Evolutionary conservation across 768 basidiomycete genomes (phyloP).

Genomic region (Hirschioporus abietinus): DNA sequence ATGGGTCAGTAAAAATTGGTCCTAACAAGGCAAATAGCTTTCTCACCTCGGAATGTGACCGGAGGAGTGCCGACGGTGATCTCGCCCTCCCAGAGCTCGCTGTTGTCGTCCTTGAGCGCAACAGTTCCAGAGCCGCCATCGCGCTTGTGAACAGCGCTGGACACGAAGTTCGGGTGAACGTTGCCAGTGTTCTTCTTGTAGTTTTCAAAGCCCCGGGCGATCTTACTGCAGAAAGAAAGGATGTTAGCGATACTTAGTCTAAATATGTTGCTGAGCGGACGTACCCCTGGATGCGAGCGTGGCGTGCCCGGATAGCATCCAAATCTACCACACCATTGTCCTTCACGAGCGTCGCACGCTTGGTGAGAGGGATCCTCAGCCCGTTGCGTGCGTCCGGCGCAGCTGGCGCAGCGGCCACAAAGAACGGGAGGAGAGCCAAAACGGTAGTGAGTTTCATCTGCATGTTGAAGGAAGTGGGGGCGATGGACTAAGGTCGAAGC

Average conservation of each 20-base stretch:
- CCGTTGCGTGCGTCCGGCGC: slow-evolving; percentile 11
- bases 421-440: slow-evolving; percentile 9
- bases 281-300: slow-evolving; percentile 19
- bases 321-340: slow-evolving; percentile 22
- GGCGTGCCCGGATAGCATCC: slow-evolving; percentile 19
- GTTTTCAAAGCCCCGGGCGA: slow-evolving; percentile 36
- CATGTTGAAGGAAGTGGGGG: not conserved
- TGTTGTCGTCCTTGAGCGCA: slow-evolving; percentile 17
- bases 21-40: not conserved
- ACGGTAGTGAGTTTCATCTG: not conserved
- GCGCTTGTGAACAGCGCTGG: not conserved
- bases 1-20: not conserved
- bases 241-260: not conserved
- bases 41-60: slow-evolving; percentile 22
- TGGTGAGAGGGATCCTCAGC: slow-evolving; percentile 24
- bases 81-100: slow-evolving; percentile 30
- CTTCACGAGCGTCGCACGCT: slow-evolving; percentile 19
- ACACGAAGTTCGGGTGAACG: slow-evolving; percentile 27
- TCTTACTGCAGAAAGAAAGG: slow-evolving; percentile 32
- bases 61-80: slow-evolving; percentile 33
- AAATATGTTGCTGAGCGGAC: not conserved
- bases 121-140: slow-evolving; percentile 14
- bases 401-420: slow-evolving; percentile 13
- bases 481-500: not conserved
- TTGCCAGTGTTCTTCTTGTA: slow-evolving; percentile 41